Evolutionary conservation across 2,329 filamentous ascomycete species (phyloP), one percentile per base, ranked within the genome.

Genomic region (Neopestalotiopsis sp.): DNA sequence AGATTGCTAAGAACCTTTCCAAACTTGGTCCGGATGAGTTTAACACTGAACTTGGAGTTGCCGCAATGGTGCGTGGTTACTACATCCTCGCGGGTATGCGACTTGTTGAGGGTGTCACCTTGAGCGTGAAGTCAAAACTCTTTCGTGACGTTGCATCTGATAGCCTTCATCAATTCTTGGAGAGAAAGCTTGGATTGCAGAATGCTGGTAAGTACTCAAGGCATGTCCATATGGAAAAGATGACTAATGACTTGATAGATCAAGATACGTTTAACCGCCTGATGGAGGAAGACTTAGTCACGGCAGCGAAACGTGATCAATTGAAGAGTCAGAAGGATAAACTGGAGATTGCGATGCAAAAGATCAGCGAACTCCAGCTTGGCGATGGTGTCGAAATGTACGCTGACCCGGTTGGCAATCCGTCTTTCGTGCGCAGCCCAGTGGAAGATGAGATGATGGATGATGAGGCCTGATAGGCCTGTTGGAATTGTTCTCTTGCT

Each of bases 31-130:
- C 81, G 0, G 92, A 94, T 73, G 82, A 84, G 0, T 94, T 89
- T 72, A 76, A 82, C 1, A 78, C 81, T 0, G 91, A 94, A 74
- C 78, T 94, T 0, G 82, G 86, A 9, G 87, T 92, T 0, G 87
- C 92, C 0, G 85, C 89, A 0, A 89, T 89, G 4, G 85, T 93
- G 59, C 83, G 90, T 0, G 91, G 87, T 0, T 94, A 94, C 77
- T 94, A 94, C 75, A 84, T 88, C 61, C 86, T 91, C 4, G 91
- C 92, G 0, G 87, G 89, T 0, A 80, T 85, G 42, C 86, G 91
- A 1, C 92, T 94, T 73, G 84, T 89, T 0, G 91, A 94, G 34
- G 76, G 76, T 0, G 74, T 87, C 0, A 75, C 77, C 0, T 76
- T 79, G 72, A 74, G 74, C 40, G 74, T 79, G 9, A 79, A 78